Evolutionary conservation across 2,329 filamentous ascomycete species (phyloP), one percentile per base, ranked within the genome.

Genomic region (Helminthosporium solani): DNA sequence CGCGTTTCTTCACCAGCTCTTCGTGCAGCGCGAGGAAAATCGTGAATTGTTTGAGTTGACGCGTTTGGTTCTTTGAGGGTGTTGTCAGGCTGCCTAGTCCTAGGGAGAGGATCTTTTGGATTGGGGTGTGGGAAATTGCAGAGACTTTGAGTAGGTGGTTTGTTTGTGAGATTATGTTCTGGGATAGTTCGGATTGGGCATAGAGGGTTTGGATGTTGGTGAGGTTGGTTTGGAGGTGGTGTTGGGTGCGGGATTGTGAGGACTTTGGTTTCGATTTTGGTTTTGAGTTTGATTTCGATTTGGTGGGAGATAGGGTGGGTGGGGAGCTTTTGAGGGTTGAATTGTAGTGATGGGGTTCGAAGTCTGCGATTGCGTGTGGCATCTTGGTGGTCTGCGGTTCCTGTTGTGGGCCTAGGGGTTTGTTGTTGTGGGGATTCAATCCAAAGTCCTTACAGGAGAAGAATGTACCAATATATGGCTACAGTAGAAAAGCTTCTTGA

Each of bases 21-120:
- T 57, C 49, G 2, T 46, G 54, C 8, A 65, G 46, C 8, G 56
- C 49, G 8, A 66, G 45, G n/a, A 64, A 45, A 16, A 66, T 54
- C 25, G 57, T 45, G 15, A 67, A 53, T 53, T 65, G 61, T 40
- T 67, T 67, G 15, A 64, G 31, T 7, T 60, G 45, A 11, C 63
- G 49, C 2, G 52, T 40, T 40, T 63, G 60, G n/a, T 54, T 57
- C 49, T 50, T 57, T 14, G 35, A 33, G 4, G 40, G 12, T 2
- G 40, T 50, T 7, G 40, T 35, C 6, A 60, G 46, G 18, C 50
- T 53, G 4, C 58, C 58, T 2, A 60, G 50, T 2, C 58, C 58
- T 6, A 60, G 55, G 2, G 57, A 61, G 14, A 61, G 45, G 25
- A 61, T 52, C n/a, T 42, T 45, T 1, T 39, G 51, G 28, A 56